Evolutionary conservation across 257 asterid genomes (phyloP).

Genomic region (Solanum rostratum): DNA sequence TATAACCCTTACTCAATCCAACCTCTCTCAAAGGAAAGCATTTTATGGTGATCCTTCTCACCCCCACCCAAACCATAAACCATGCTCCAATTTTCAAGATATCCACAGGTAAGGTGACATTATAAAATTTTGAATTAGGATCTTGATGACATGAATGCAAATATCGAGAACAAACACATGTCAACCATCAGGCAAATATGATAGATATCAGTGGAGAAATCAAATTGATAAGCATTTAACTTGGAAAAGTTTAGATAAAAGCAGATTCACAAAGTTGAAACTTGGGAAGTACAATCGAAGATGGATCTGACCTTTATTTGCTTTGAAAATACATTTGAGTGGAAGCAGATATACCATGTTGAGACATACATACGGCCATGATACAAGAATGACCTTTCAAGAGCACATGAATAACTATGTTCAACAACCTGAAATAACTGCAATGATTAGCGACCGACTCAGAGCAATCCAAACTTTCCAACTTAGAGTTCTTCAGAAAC

Average conservation of each 20-base stretch:
- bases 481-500: not conserved
- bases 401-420: conserved; percentile 94
- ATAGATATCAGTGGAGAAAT: not conserved
- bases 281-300: not conserved
- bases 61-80: not conserved
- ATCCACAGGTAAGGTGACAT: not conserved
- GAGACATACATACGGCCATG: conserved; percentile 92
- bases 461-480: not conserved
- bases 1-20: not conserved
- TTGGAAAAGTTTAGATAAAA: not conserved
- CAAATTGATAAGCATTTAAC: not conserved
- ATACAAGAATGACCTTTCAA: conserved; percentile 86
- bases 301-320: conserved; percentile 58
- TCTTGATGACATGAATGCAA: not conserved
- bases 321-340: conserved; percentile 86
- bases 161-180: not conserved
- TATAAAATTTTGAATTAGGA: not conserved
- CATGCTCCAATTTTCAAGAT: not conserved
- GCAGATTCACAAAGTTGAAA: not conserved
- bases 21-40: not conserved
- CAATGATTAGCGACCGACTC: not conserved
- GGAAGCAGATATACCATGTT: conserved; percentile 85
- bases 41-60: not conserved
- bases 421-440: conserved; percentile 53
- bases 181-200: not conserved